A percentile compares a stretch with the other conserved stretches of the same genome.
phyloP scores from a whole-genome alignment of 495 filamentous ascomycete species.

The Daldinia decipiens region DNA sequence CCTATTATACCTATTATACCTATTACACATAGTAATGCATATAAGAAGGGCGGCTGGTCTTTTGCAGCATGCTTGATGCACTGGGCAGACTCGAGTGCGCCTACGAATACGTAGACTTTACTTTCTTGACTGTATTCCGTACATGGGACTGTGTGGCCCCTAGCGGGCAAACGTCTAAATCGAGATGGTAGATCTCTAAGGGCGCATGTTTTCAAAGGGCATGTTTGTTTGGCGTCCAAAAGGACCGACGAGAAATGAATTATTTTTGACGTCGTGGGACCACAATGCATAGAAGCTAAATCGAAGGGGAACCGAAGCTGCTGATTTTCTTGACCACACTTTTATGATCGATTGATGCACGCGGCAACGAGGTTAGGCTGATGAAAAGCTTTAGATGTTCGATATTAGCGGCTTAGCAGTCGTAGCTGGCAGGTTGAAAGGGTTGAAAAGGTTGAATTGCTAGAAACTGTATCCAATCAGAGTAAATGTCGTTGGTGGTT shows the following conservation, averaged over 20 bases:
- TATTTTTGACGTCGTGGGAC: slow-evolving; percentile 1
- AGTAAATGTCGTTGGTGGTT: background rate
- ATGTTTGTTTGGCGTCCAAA: slow-evolving; percentile 16
- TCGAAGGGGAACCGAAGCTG: slow-evolving; percentile 39
- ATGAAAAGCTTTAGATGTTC: slow-evolving; percentile 18
- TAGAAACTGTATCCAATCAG: background rate
- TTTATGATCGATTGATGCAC: slow-evolving; percentile 15
- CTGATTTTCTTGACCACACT: background rate
- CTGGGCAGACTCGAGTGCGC: slow-evolving; percentile 29
- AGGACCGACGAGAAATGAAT: slow-evolving; percentile 15
- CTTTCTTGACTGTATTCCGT: slow-evolving; percentile 6
- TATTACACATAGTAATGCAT: slow-evolving; percentile 25
- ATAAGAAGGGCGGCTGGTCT: slow-evolving; percentile 8
- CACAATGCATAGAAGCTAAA: slow-evolving; percentile 36
- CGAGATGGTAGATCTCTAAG: slow-evolving; percentile 27
- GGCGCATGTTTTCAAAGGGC: background rate
- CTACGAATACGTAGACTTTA: slow-evolving; percentile 6
- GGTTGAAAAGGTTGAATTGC: background rate
- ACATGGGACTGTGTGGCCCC: slow-evolving; percentile 8
- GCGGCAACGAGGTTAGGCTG: slow-evolving; percentile 33
- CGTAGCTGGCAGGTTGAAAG: slow-evolving; percentile 20
- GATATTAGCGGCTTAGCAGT: slow-evolving; percentile 18
- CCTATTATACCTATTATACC: slow-evolving; percentile 30
- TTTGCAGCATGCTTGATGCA: slow-evolving; percentile 18
- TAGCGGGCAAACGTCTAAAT: slow-evolving; percentile 13